Base-by-base conservation (phyloP, 2,329 filamentous ascomycete species). In the Colletotrichum navitas region DNA sequence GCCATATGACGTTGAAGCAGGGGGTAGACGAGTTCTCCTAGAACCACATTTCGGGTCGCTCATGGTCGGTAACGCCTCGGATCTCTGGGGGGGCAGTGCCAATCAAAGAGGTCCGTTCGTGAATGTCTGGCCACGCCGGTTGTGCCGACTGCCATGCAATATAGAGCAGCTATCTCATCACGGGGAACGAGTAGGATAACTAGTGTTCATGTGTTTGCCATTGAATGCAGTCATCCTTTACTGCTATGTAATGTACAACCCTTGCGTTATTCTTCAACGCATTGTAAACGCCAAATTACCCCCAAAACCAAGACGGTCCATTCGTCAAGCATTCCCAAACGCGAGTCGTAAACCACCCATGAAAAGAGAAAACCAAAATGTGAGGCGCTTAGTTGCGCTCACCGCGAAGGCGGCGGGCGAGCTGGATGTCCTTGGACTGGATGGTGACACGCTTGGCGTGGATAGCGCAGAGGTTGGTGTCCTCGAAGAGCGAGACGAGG, bases 401-500 rank as follows among this genome's bases (percentile, higher is more conserved):
- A 77, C 96, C 96, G 80, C 96, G 94, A 81, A 99, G 94, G 80
- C 96, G 93, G 78, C 96, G 93, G 80, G 95, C 95, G 62, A 98
- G 91, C 87, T 98, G 95, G 82, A 98, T 98, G 80, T 98, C 95
- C 89, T 98, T 98, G 76, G 91, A 92, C 85, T 95, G 95, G 85
- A 98, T 98, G 81, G 95, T 98, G 81, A 98, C 96, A 87, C 96
- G 94, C 91, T 98, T 98, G 86, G 96, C 95, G 87, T 98, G 96
- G 84, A 98, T 97, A 81, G 96, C 95, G 87, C 95, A 98, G 64
- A 97, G 87, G 88, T 98, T 98, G 86, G 95, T 98, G 83, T 98
- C 95, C 86, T 98, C 95, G 79, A 98, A 98, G 76, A 98, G 92
- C 55, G 95, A 97, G 85, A 98, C 95, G 80, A 99, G 93, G 87